These are phyloP conservation scores for Paramecium pentaurelia DNA, from an alignment of 73 alveolate species.

Conservation along the genomic window DNA sequence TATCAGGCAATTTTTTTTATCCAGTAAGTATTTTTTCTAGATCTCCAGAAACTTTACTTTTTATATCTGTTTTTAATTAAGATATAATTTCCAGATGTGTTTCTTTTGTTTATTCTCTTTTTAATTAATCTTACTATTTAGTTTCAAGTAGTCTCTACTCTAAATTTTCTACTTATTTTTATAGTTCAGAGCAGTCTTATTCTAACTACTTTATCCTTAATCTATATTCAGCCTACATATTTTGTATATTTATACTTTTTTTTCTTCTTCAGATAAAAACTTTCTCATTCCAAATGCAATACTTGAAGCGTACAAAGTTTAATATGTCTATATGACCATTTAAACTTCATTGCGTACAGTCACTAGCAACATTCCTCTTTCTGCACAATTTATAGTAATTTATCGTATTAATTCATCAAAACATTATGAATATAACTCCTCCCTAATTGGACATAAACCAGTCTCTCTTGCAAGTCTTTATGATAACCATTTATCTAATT, in stretches of 20 bases:
- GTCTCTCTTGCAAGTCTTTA: slow-evolving; percentile 80
- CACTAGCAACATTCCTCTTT: slow-evolving; percentile 93
- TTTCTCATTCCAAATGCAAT: slow-evolving; percentile 14
- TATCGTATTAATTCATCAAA: slow-evolving; percentile 89
- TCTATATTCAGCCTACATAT: not conserved
- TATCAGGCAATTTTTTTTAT: too few relatives aligned
- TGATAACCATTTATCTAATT: slow-evolving; percentile 64
- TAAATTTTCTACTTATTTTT: not conserved
- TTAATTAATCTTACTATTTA: not conserved
- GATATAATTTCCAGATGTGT: not conserved
- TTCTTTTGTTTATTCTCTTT: not conserved
- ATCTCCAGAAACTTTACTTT: not conserved
- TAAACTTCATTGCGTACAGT: slow-evolving; percentile 95
- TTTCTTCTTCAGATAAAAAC: not conserved
- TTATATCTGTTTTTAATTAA: not conserved
- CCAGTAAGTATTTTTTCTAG: not conserved
- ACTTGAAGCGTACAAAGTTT: slow-evolving; percentile 79
- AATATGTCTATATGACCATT: slow-evolving; percentile 95
- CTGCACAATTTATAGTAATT: slow-evolving; percentile 92
- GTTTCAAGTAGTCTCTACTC: not conserved
- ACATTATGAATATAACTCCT: slow-evolving; percentile 84
- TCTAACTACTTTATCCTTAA: not conserved
- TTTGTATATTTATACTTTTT: not conserved
- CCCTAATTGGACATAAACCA: slow-evolving; percentile 88
- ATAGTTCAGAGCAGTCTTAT: not conserved